Base-by-base conservation (phyloP, 2,329 filamentous ascomycete genomes). In the Diplocarpon mali region DNA sequence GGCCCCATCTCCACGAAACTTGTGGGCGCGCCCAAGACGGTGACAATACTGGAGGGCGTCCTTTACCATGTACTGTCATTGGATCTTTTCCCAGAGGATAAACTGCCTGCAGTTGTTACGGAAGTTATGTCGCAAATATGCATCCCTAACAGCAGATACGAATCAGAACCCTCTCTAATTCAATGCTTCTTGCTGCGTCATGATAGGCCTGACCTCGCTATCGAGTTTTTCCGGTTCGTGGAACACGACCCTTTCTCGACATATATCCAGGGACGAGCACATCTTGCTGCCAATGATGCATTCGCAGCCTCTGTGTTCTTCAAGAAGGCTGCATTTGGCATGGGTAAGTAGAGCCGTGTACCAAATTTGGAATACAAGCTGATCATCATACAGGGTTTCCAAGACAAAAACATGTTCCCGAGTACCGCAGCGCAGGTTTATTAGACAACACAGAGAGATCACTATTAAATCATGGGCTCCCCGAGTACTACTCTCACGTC, bases 401-500 rank as follows among this genome's bases (percentile, higher is more conserved):
- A 44, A 57, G 15, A 35, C 50, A n/a, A 52, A 48, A 27, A 50
- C 53, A 31, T 45, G 45, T 10, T 41, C 20, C 41, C 29, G 69
- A 74, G 39, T 68, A 70, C 14, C 74, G 78, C 51, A 80, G 75
- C 55, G 70, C 72, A 35, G 77, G 78, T 8, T 73, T 95, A 12
- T 71, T 96, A 16, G 80, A 84, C 43, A 78, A 86, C 17, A 78
- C 81, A 2, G 86, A 95, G 53, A 82, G 80, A 70, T 75, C 72
- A 29, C 64, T 77, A 5, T 63, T 83, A 17, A 75, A 88, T 59
- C 76, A 77, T 45, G 92, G 90, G 1, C 71, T 89, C 34, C 75
- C 86, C 5, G 80, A 76, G 51, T 98, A 95, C 65, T 93, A 93
- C 63, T 78, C 82, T 35, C 92, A 98, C 62, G 76, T 96, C 40